A percentile compares a stretch with the other conserved stretches of the same genome.
These are phyloP conservation scores for Babesia bovis DNA, from an alignment of 169 alveolate genomes.

Conservation along the genomic window DNA sequence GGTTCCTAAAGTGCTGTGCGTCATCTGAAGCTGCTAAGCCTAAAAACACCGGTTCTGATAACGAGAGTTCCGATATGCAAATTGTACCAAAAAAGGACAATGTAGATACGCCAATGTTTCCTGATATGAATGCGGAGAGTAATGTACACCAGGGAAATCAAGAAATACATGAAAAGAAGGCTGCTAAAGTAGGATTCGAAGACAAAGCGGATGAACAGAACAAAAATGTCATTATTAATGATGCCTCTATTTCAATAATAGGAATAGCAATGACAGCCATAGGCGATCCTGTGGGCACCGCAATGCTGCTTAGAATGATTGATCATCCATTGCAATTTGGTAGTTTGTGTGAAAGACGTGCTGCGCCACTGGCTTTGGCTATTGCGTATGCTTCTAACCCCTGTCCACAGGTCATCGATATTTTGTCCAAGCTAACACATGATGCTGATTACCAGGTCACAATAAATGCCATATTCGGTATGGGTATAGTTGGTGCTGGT, in stretches of 20 bases:
- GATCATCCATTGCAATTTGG: constrained; percentile 77
- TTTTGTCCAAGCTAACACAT: constrained; percentile 92
- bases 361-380: constrained; percentile 98
- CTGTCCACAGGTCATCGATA: constrained; percentile 85
- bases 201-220: constrained; percentile 51
- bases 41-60: constrained; percentile 2
- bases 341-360: constrained; percentile 85
- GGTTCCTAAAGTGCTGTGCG: constrained; percentile 84
- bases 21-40: constrained; percentile 1
- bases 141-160: not conserved
- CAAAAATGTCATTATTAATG: constrained; percentile 70
- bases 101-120: not conserved
- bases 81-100: constrained; percentile 30
- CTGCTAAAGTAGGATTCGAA: constrained; percentile 11
- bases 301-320: constrained; percentile 84
- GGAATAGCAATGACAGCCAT: constrained; percentile 93
- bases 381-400: constrained; percentile 93
- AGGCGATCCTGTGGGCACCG: constrained; percentile 94
- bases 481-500: constrained; percentile 95
- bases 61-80: constrained; percentile 42
- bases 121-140: not conserved
- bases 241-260: constrained; percentile 83
- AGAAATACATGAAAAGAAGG: not conserved
- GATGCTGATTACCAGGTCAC: constrained; percentile 95
- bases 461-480: constrained; percentile 91